Base-by-base conservation (phyloP, 2,329 filamentous ascomycete species). In the Colletotrichum melonis region DNA sequence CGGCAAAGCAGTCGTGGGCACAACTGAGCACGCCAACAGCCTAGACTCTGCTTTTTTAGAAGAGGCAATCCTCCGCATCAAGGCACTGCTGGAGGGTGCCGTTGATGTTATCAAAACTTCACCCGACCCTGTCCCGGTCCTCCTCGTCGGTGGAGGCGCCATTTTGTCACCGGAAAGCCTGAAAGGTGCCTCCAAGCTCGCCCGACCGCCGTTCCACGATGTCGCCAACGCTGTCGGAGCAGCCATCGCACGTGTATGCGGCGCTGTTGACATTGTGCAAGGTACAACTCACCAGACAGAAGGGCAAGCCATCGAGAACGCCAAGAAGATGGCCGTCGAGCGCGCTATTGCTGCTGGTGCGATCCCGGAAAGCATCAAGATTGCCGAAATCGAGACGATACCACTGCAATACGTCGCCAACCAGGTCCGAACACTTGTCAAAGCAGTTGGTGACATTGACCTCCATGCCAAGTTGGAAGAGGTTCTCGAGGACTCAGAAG, bases 171-270 rank as follows among this genome's bases (percentile, higher is more conserved):
- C 89, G 0, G 83, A 88, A 46, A 79, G 85, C n/a, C 81, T 92
- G 0, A 81, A 82, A 38, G 90, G 90, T 1, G 90, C 89, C 9
- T 89, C 87, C 72, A 83, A 81, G 38, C 88, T 92, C 1, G 79
- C 91, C 57, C 90, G 88, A 74, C 89, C 89, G 0, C 81, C 85
- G 54, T 91, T 86, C 82, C 87, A 89, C 2, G 86, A 86, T 3
- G 89, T 92, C 1, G 91, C 91, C 9, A 92, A 92, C 76, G 91
- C 91, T 0, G 90, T 92, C 11, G 91, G 91, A 1, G 91, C 90
- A 9, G 90, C 91, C 1, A 91, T 90, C 70, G 89, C 90, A 1
- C 83, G 88, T 52, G 89, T 92, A 2, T 90, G 88, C 71, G 86
- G 87, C 1, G 85, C 88, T 0, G 82, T 88, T 11, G 88, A 89